Evolutionary conservation across 495 filamentous ascomycete genomes (phyloP), one percentile per base, ranked within the genome.

Genomic region (Annulohypoxylon maeteangense): DNA sequence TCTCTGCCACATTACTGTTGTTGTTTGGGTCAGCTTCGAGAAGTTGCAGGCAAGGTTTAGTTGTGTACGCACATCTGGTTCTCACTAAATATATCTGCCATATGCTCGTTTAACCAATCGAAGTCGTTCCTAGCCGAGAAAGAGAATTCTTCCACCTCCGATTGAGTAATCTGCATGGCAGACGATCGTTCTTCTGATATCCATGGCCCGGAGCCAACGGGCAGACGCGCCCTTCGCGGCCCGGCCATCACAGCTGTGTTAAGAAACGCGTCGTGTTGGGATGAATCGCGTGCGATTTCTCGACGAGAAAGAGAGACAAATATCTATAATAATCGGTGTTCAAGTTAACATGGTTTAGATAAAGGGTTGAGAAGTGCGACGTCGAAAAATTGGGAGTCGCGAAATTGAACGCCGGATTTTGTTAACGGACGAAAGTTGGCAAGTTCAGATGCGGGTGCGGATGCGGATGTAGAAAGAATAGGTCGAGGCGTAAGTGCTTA

Each of bases 81-180:
- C 70, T 90, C 89, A 70, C 88, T 91, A 77, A 98, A 97, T 64
- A 98, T 92, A 70, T 97, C 93, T 29, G 89, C 88, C 94, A 98
- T 97, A 79, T 98, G 94, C 80, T 98, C 94, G 74, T 97, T 97
- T 72, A 98, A 81, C 93, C 94, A 98, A 72, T 95, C 94, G 76
- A 97, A 82, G 74, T 98, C 94, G 81, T 97, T 94, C 44, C 91
- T 89, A 66, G 91, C 93, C 0, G 92, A 90, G 80, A 91, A 98
- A 55, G 92, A 87, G 75, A 97, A 93, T 78, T 97, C 93, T 68
- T 97, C 94, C 54, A 91, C 83, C 78, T 98, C 95, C 22, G 81
- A 78, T 20, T 83, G 74, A n/a, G 78, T 84, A 68, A 88, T 85
- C 56, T 81, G 78, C 53, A 82, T 61, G 3, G 85, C 83, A 57